Evolutionary conservation across 805 yeast genomes (phyloP), one percentile per base, ranked within the genome.

Genomic region (Suhomyces tanzawaensis): DNA sequence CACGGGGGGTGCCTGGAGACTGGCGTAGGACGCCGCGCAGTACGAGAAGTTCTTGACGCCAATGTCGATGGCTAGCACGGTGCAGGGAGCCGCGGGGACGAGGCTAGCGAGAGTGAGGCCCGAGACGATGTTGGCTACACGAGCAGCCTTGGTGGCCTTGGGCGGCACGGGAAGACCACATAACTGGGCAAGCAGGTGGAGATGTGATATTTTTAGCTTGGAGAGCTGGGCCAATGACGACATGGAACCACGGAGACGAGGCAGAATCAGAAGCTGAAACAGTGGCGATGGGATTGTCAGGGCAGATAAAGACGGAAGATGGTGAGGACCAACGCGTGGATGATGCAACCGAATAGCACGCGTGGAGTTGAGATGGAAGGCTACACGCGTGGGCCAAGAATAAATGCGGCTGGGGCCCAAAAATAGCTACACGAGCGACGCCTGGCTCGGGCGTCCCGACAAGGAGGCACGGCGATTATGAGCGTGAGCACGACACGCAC

Each of bases 11-110:
- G 28, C 21, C 13, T 14, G 27, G 14, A 18, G 21, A 18, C 17
- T 24, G 12, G 34, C 16, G 19, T 34, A 25, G 18, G 18, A 22
- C 14, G 38, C 32, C n/a, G 32, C 28, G 47, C 72, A 66, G 40
- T 58, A 66, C 7, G 71, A 57, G 42, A 69, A 66, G 51, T 69
- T 67, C 48, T 66, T 66, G 39, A 68, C 44, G 5, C 74, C 74
- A 9, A 69, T 57, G 41, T 69, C 74, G 7, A 69, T 52, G 17
- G 70, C 53, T 3, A 65, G 37, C 8, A 57, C 29, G 19, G 39
- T 42, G 27, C 36, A 12, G 37, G 51, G 24, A 4, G 23, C 12
- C 7, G 31, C 16, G 35, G 48, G 41, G 18, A 40, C 6, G 18
- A 28, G 23, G 25, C 24, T 11, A 37, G 39, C 28, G 29, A 41